Conservation (phyloP, 768 basidiomycete species). For the Fomitopsis pulvina region DNA sequence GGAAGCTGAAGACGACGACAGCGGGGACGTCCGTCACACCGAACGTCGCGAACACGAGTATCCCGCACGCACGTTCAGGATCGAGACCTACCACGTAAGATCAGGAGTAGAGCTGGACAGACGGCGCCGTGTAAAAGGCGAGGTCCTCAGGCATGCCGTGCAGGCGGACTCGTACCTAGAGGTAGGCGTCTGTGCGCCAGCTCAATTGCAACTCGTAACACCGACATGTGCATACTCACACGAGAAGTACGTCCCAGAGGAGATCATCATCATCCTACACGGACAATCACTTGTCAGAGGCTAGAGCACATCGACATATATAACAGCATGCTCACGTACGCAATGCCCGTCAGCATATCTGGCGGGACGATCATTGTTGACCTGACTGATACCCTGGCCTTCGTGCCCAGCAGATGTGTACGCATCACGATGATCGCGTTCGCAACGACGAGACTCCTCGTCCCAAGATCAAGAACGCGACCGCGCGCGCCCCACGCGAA, state of each 20-base stretch:
- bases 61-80: conserved; percentile 41
- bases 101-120: not conserved
- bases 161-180: conserved; percentile 10
- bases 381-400: not conserved
- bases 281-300: not conserved
- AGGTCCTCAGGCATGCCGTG: conserved; percentile 10
- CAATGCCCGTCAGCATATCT: conserved; percentile 8
- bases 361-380: conserved; percentile 11
- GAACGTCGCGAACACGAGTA: conserved; percentile 34
- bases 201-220: not conserved
- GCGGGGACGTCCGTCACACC: conserved; percentile 26
- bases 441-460: conserved; percentile 11
- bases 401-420: conserved; percentile 4
- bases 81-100: conserved; percentile 31
- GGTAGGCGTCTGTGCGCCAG: conserved; percentile 10
- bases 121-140: conserved; percentile 13
- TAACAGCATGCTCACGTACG: not conserved
- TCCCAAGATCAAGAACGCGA: conserved; percentile 14
- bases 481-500: conserved; percentile 31
- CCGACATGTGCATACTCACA: conserved; percentile 7
- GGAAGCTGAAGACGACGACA: conserved; percentile 33
- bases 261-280: conserved; percentile 1
- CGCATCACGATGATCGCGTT: conserved; percentile 17
- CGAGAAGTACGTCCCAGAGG: conserved; percentile 15
- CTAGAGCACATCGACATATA: too few species aligned